Evolutionary conservation across 176 grass and related monocot species (phyloP).

Genomic region (Olyra latifolia): DNA sequence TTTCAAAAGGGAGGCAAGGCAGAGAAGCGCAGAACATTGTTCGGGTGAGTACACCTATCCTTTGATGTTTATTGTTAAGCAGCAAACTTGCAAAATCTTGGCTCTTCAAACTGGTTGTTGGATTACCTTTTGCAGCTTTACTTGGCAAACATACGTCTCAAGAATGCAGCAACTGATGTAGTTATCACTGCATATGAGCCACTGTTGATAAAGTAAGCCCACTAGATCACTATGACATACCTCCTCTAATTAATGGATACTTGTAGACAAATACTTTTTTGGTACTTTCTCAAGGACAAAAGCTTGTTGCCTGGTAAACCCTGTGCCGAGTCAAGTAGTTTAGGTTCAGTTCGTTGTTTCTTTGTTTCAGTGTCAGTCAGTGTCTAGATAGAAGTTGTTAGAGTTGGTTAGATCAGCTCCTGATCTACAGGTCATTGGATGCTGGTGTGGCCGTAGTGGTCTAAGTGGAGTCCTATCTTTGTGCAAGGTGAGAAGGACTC

Average conservation of each 20-base stretch:
- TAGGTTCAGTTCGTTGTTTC: too few species aligned
- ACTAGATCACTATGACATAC: neutral
- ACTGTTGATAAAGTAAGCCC: slow-evolving; percentile 65
- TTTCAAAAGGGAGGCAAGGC: slow-evolving; percentile 90
- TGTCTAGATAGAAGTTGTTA: too few species aligned
- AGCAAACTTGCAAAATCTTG: slow-evolving; percentile 9
- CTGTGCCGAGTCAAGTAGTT: too few species aligned
- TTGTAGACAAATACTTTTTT: neutral
- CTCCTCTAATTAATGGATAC: neutral
- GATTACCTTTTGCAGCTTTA: slow-evolving; percentile 61
- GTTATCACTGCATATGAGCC: slow-evolving; percentile 74
- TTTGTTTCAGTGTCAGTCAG: too few species aligned
- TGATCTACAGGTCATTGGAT: too few species aligned
- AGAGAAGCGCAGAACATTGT: slow-evolving; percentile 80
- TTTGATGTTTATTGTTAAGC: neutral
- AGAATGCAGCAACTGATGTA: slow-evolving; percentile 74
- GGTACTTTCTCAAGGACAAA: neutral
- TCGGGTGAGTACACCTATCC: slow-evolving; percentile 52
- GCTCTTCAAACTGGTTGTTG: slow-evolving; percentile 1
- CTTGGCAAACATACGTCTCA: slow-evolving; percentile 88
- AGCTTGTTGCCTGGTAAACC: too few species aligned
- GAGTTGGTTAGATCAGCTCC: too few species aligned
- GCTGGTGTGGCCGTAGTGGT: too few species aligned
- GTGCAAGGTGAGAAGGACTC: too few species aligned
- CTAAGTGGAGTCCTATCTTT: too few species aligned